Percentiles rank a stretch among this genome's conserved stretches.
These are phyloP conservation scores for Diaporthe sp. DNA, from an alignment of 2,329 filamentous ascomycete genomes.

Conservation along the genomic window DNA sequence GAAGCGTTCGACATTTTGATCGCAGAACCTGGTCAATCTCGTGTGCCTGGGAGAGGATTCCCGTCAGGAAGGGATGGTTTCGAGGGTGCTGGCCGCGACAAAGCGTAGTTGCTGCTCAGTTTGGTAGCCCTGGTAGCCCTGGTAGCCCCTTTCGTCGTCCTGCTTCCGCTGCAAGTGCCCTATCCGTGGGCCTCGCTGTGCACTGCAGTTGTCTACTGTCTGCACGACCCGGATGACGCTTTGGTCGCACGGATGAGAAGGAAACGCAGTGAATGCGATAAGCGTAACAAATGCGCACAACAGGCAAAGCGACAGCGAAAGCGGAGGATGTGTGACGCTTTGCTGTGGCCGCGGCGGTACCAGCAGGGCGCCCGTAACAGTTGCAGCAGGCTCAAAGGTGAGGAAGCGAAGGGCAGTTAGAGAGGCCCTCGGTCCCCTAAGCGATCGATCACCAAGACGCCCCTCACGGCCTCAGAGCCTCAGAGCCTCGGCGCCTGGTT, in stretches of 20 bases:
- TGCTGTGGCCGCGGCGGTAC: not conserved
- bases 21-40: not conserved
- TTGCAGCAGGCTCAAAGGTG: not conserved
- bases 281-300: not conserved
- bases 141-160: not conserved
- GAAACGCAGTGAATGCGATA: not conserved
- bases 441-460: conserved; percentile 35
- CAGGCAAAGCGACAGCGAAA: conserved; percentile 4
- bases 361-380: not conserved
- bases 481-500: conserved; percentile 33
- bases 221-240: not conserved
- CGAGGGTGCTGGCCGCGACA: not conserved
- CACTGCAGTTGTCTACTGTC: not conserved
- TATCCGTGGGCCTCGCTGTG: not conserved
- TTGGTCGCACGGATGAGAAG: not conserved
- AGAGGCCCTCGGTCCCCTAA: conserved; percentile 29
- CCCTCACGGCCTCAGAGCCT: conserved; percentile 34
- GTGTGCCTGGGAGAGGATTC: not conserved
- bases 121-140: not conserved
- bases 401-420: conserved; percentile 15
- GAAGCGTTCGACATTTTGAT: conserved; percentile 66
- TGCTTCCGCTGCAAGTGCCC: not conserved
- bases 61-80: not conserved
- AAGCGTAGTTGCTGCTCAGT: conserved; percentile 3
- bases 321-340: not conserved